Evolutionary conservation across 345 rosid genomes (phyloP).

Genomic region (Raphanus sativus): DNA sequence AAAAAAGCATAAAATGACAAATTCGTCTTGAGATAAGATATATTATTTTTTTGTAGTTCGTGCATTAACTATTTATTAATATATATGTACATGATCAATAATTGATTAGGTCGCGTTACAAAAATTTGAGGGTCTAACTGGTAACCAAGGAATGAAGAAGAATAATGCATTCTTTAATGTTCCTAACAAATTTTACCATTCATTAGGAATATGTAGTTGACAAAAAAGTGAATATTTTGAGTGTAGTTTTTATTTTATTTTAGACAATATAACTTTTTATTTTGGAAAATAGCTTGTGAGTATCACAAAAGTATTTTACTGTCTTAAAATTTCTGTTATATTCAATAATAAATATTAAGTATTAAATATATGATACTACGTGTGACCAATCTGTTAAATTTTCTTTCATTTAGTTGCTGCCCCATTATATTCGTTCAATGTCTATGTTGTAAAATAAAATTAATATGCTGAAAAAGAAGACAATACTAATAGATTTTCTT

Average conservation of each 20-base stretch:
- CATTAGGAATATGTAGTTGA: too few relatives aligned
- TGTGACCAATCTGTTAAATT: background rate
- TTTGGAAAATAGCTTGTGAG: conserved; percentile 13
- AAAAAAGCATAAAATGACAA: conserved; percentile 35
- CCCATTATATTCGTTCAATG: background rate
- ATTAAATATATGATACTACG: background rate
- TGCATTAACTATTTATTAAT: conserved; percentile 10
- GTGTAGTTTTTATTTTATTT: too few relatives aligned
- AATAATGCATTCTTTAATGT: too few relatives aligned
- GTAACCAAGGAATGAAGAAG: too few relatives aligned
- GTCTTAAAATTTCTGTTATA: conserved; percentile 9
- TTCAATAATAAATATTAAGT: background rate
- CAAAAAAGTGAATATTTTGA: too few relatives aligned
- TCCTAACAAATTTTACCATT: too few relatives aligned
- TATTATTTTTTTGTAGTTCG: conserved; percentile 35
- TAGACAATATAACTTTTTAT: too few relatives aligned
- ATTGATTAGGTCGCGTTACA: too few relatives aligned
- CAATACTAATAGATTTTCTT: background rate
- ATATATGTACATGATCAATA: too few relatives aligned
- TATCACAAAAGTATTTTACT: background rate
- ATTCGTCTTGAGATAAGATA: conserved; percentile 24
- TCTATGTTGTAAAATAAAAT: background rate
- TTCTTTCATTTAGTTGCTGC: background rate
- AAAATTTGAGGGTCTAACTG: too few relatives aligned
- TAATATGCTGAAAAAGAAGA: background rate